phyloP scores from a whole-genome alignment of 163 green algal species.

The Scenedesmus sp. region DNA sequence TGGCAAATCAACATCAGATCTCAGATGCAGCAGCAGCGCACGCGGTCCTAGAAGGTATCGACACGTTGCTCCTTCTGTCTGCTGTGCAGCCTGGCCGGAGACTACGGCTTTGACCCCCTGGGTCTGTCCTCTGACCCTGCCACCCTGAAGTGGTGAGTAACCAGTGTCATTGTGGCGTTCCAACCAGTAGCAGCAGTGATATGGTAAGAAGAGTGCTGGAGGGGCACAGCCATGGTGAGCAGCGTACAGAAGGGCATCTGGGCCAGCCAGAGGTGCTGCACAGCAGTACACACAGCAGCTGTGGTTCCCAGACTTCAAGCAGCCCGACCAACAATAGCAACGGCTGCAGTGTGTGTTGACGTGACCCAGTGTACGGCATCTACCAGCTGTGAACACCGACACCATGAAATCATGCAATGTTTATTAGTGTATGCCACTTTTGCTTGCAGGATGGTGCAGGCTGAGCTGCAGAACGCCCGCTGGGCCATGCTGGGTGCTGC shows the following conservation, averaged over 20 bases:
- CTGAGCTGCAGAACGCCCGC: constrained; percentile 90
- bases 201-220: background rate
- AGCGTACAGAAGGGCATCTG: background rate
- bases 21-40: background rate
- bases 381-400: background rate
- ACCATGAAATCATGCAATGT: background rate
- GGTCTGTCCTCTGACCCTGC: constrained; percentile 69
- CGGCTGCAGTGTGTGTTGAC: background rate
- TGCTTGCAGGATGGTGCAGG: constrained; percentile 78
- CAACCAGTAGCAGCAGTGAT: background rate
- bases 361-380: background rate
- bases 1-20: background rate
- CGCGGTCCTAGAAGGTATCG: background rate
- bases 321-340: background rate
- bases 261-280: background rate
- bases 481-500: constrained; percentile 89
- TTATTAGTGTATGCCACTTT: background rate
- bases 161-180: background rate
- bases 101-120: constrained; percentile 92
- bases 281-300: background rate
- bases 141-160: constrained; percentile 65
- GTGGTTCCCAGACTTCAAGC: background rate
- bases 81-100: constrained; percentile 61
- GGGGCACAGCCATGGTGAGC: background rate
- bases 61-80: background rate